Conservation (phyloP, 805 yeast species). For the Candida lessepsii region DNA sequence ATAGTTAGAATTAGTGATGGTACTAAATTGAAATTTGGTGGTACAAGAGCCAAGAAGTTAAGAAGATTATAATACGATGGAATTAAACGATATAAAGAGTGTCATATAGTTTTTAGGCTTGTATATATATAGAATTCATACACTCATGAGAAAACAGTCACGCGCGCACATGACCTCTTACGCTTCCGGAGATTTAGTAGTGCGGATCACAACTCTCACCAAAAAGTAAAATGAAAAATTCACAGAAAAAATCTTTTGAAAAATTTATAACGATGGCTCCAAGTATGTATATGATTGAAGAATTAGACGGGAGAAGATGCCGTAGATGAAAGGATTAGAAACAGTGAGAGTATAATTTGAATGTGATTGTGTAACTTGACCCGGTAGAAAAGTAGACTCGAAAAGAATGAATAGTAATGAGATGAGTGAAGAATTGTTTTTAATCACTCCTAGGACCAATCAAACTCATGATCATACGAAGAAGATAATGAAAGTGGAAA, state of each 20-base stretch:
- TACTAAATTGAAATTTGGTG: slow-evolving; percentile 88
- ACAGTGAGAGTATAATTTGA: no score
- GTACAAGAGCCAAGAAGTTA: slow-evolving; percentile 77
- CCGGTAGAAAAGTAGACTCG: no score
- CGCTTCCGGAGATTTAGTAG: slow-evolving; percentile 1
- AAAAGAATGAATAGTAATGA: no score
- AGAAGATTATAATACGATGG: slow-evolving; percentile 71
- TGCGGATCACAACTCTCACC: slow-evolving; percentile 2
- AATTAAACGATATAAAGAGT: no score
- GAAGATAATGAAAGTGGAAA: no score
- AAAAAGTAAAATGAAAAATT: slow-evolving; percentile 5
- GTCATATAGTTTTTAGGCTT: background rate
- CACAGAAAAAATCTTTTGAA: slow-evolving; percentile 7
- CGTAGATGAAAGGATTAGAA: no score
- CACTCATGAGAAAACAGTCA: slow-evolving; percentile 6
- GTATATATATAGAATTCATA: slow-evolving; percentile 1
- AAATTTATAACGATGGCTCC: slow-evolving; percentile 22
- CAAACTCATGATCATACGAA: no score
- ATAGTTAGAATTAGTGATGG: slow-evolving; percentile 72
- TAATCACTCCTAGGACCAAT: no score
- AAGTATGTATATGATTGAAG: slow-evolving; percentile 18
- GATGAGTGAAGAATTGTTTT: background rate
- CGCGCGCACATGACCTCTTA: slow-evolving; percentile 4
- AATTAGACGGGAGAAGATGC: no score
- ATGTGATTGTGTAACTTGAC: background rate